A percentile compares a stretch with the other conserved stretches of the same genome.
Evolutionary conservation across 306 rosid species (phyloP).

Genomic region (Trifolium subterraneum): DNA sequence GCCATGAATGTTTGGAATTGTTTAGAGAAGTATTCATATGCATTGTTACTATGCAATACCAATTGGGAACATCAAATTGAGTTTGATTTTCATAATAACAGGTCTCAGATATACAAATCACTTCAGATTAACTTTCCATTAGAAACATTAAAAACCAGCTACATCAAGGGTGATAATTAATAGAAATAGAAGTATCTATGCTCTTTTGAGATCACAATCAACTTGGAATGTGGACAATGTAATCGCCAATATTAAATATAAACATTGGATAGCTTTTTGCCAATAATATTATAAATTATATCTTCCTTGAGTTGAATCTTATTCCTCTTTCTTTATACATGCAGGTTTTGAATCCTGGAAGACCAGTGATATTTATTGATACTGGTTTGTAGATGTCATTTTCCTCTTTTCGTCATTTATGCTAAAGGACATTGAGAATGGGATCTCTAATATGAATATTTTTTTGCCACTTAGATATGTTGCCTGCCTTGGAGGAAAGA

Average conservation of each 20-base stretch:
- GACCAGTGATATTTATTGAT: constrained; percentile 84
- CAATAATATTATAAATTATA: neutral
- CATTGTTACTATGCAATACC: too few species aligned
- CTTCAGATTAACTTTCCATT: neutral
- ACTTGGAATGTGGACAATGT: neutral
- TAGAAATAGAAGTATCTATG: neutral
- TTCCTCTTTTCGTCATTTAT: constrained; percentile 33
- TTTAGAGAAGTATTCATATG: too few species aligned
- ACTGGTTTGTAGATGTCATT: constrained; percentile 63
- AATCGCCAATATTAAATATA: constrained; percentile 1
- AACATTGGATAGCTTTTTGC: constrained; percentile 7
- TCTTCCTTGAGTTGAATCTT: constrained; percentile 25
- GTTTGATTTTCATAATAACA: neutral
- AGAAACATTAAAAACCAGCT: neutral
- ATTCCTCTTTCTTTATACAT: constrained; percentile 20
- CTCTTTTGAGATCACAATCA: neutral
- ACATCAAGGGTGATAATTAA: neutral
- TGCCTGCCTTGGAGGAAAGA: constrained; percentile 86
- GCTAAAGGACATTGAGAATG: constrained; percentile 16
- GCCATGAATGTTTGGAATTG: neutral
- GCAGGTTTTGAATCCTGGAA: constrained; percentile 81
- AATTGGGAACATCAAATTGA: too few species aligned
- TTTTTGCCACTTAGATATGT: constrained; percentile 53
- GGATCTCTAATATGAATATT: constrained; percentile 29
- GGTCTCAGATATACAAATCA: neutral